Base-by-base conservation (phyloP, 164 flowering plant species). In the Nymphaea colorata region DNA sequence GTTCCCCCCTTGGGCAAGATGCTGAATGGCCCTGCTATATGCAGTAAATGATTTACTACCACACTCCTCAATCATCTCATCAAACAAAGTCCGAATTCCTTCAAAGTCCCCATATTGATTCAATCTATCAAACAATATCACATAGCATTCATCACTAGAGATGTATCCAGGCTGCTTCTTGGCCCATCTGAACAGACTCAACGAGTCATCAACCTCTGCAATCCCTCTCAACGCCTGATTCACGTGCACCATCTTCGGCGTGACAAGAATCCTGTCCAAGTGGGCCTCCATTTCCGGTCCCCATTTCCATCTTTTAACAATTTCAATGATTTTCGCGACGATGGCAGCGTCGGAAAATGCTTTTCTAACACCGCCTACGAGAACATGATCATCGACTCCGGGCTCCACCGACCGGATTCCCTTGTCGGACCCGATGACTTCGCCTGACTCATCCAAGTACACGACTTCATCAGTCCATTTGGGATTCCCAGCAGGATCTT, bases 241-340 rank as follows among this genome's bases (percentile, higher is more conserved):
- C 14, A 88, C 55, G 68, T 93, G 98, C 64, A 79, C 75, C 89
- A 89, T 87, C 67, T 76, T 93, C 2, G 98, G 98, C 45, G 86
- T 78, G 73, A 91, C 91, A 44, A 87, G 96, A 43, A 93, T 85
- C 53, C 79, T 87, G 72, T 89, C 97, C 82, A 93, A 83, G 59
- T 85, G 98, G 68, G 82, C 79, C 73, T 93, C 98, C 83, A 93
- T 74, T 42, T 93, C 95, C n/a, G 97, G 98, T 3, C 97, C 97
- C 98, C 98, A 93, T 78, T 80, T 88, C 98, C 98, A 93, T 74
- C 98, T 85, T 69, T 81, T 86, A 42, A 88, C 91, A 57, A 86
- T 78, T 82, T 91, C 98, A 4, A 91, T 87, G 18, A 94, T 83
- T 74, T 91, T 93, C 0, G 87, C 84, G 55, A 93, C 93, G 1